Conservation (phyloP, 1,284 basidiomycete species). For the Leccinum subrobustum region DNA sequence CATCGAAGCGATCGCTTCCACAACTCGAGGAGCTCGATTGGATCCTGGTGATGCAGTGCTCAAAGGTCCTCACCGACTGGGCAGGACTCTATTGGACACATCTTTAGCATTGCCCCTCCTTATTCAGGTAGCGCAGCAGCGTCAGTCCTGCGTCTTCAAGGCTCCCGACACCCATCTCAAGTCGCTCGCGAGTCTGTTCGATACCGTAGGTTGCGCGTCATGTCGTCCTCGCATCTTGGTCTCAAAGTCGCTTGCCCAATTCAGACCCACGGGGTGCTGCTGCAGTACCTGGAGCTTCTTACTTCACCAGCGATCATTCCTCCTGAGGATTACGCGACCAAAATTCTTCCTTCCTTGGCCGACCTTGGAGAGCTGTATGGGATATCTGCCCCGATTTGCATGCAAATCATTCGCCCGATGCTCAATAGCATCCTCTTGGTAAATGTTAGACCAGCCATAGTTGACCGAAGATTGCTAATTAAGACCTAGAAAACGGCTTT, state of each 20-base stretch:
- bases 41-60: slow-evolving; percentile 60
- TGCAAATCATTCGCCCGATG: slow-evolving; percentile 88
- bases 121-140: slow-evolving; percentile 85
- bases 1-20: slow-evolving; percentile 79
- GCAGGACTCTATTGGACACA: slow-evolving; percentile 69
- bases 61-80: slow-evolving; percentile 68
- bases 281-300: slow-evolving; percentile 75
- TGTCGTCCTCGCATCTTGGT: slow-evolving; percentile 19
- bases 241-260: slow-evolving; percentile 18
- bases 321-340: slow-evolving; percentile 61
- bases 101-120: slow-evolving; percentile 79
- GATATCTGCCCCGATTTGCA: slow-evolving; percentile 80
- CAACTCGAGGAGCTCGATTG: slow-evolving; percentile 65
- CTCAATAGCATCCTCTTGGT: slow-evolving; percentile 66
- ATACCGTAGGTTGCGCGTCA: slow-evolving; percentile 60
- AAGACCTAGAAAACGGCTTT: slow-evolving; percentile 50
- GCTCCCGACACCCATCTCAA: slow-evolving; percentile 76
- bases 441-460: slow-evolving; percentile 25
- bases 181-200: slow-evolving; percentile 82
- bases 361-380: slow-evolving; percentile 75
- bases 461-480: slow-evolving; percentile 10
- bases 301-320: slow-evolving; percentile 61
- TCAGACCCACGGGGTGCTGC: slow-evolving; percentile 74
- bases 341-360: slow-evolving; percentile 67
- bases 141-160: slow-evolving; percentile 76